These are phyloP conservation scores for Coccomyxa sp. DNA, from an alignment of 139 green algal genomes.

Conservation along the genomic window DNA sequence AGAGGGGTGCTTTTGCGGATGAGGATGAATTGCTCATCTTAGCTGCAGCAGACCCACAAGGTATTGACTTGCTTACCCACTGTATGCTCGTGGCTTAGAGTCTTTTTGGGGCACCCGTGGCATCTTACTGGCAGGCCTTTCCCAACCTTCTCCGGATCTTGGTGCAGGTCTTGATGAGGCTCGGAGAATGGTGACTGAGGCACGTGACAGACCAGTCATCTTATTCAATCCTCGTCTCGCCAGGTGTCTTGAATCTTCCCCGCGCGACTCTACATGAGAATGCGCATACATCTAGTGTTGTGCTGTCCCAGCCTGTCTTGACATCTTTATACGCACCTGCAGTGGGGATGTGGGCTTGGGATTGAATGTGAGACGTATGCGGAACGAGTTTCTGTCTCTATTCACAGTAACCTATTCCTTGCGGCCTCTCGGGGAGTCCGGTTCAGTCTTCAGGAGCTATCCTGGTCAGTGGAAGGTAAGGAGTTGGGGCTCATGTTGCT, in stretches of 20 bases:
- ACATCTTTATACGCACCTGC: neutral
- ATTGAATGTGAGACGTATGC: constrained; percentile 82
- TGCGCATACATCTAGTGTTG: neutral
- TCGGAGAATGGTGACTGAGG: neutral
- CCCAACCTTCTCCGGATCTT: too few relatives aligned
- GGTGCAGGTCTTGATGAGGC: constrained; percentile 8
- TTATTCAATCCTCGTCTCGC: constrained; percentile 90
- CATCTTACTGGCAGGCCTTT: too few relatives aligned
- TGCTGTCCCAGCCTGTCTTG: neutral
- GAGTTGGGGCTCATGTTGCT: neutral
- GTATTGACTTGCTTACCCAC: neutral
- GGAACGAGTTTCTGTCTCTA: constrained; percentile 66
- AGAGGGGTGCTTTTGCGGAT: constrained; percentile 44
- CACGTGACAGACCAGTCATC: constrained; percentile 44
- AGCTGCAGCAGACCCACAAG: constrained; percentile 42
- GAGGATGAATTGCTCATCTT: constrained; percentile 83
- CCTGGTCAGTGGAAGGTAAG: constrained; percentile 74
- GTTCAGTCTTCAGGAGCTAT: constrained; percentile 64
- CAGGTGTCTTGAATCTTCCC: constrained; percentile 28
- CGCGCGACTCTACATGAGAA: neutral
- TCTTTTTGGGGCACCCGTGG: too few relatives aligned
- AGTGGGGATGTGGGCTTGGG: constrained; percentile 93
- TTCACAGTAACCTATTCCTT: constrained; percentile 88
- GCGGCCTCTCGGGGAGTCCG: constrained; percentile 67
- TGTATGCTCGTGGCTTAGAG: too few relatives aligned